Conservation (phyloP, 208 protist genomes). For the Acanthamoeba quina region DNA sequence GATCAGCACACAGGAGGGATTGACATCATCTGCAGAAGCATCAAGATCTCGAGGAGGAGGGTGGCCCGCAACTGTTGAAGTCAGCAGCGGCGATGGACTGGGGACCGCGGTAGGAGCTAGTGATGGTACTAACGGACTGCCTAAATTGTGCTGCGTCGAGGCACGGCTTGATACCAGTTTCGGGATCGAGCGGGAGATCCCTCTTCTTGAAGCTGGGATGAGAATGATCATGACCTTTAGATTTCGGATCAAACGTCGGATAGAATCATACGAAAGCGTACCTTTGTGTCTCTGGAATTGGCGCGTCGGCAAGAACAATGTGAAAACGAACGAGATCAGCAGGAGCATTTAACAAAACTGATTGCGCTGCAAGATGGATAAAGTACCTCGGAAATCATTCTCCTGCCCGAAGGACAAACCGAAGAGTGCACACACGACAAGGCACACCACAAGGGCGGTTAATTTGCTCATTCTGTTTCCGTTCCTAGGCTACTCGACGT, state of each 20-base stretch:
- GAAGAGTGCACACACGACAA: not conserved
- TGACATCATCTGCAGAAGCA: not conserved
- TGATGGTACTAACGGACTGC: not conserved
- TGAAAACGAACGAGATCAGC: not conserved
- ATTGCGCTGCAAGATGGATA: not conserved
- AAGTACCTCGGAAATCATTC: slow-evolving; percentile 50
- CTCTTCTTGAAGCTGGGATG: not conserved
- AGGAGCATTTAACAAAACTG: not conserved
- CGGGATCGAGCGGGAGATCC: not conserved
- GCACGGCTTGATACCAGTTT: not conserved
- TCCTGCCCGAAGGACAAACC: slow-evolving; percentile 20
- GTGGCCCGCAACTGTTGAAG: not conserved
- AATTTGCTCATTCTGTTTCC: not conserved
- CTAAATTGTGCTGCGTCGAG: not conserved
- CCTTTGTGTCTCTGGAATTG: not conserved
- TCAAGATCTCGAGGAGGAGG: not conserved
- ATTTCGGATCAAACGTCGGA: too few species aligned
- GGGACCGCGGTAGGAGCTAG: not conserved
- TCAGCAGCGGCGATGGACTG: not conserved
- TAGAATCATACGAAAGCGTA: not conserved
- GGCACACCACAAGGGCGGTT: slow-evolving; percentile 17
- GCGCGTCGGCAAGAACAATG: not conserved
- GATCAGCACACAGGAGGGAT: not conserved
- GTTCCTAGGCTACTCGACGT: not conserved
- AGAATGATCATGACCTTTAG: not conserved